Evolutionary conservation across 805 yeast genomes (phyloP), one percentile per base, ranked within the genome.

Genomic region (Torulaspora franciscae): DNA sequence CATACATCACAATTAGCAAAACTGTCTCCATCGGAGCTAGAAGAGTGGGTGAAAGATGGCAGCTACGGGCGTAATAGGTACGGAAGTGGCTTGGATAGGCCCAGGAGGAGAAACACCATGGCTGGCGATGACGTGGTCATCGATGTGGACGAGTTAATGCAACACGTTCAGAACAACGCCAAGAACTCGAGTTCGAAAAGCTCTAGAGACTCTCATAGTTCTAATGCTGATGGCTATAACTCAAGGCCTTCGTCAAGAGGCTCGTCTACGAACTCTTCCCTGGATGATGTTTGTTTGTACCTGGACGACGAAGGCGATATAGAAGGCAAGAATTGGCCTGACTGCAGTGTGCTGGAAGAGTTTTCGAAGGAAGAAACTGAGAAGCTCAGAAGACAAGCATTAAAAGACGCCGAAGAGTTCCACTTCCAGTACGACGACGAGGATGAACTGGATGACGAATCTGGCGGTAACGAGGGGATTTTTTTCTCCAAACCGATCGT

Each of bases 201-300:
- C 27, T 36, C 52, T 9, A 33, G 40, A 15, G 17, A 40, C 15
- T 14, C 40, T 8, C 35, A 33, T 6, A 45, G 44, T 17, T 49
- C 52, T 11, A 57, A 57, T 5, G 64, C 57, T 15, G 61, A 59
- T 4, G 67, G 64, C 40, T 63, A 67, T 32, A 66, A 67, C 29
- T 71, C 75, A 3, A 67, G 70, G 40, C 75, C 75, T 1, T 66
- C 71, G 2, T 65, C 73, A 1, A 63, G 72, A 49, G 58, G 70
- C 28, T 58, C 68, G 6, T 64, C 72, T 1, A 79, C 77, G 43
- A 77, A 79, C 32, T 81, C 95, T 0, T 85, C 96, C 1, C 67
- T 91, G 47, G 90, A 84, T 60, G 99, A 91, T 65, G 99, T 91
- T 22, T 91, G 96, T 59, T 80, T 88, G 63, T 96, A 95, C 0